Evolutionary conservation across 192 early-diverging fungal species (phyloP), one percentile per base, ranked within the genome.

Genomic region (Umbelopsis vinacea): DNA sequence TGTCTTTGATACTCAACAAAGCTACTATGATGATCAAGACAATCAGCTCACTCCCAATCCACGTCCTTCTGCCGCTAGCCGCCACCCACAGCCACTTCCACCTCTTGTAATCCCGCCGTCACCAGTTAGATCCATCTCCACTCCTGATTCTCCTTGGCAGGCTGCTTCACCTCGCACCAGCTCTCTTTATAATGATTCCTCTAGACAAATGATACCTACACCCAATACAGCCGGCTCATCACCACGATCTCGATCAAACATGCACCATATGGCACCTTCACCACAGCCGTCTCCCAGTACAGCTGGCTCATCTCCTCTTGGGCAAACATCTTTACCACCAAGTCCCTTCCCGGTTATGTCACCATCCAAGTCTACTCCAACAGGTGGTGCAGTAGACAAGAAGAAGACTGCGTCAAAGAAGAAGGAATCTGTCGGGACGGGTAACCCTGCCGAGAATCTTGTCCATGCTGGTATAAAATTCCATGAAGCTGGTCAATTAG

Each of bases 401-500:
- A 70, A 52, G 47, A 67, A 66, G 74, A 73, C 26, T 26, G 71
- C 66, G 67, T 63, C 77, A 76, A 74, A 54, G 35, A 70, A 70
- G 29, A 70, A 70, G 24, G 69, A 70, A n/a, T 52, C 48, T 22
- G 48, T 70, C 33, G 48, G 35, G 22, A 24, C 29, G 29, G 21
- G 50, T 22, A 52, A 48, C 3, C 78, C 78, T 24, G 78, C 78
- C 7, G 92, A 91, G 22, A 84, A 87, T 29, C 83, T 81, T 55
- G 86, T 94, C 37, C 88, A 90, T 80, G 75, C 76, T 37, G 92
- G 89, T 6, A 91, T 94, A 67, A 74, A 86, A 40, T 88, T 82
- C 46, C 92, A 94, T 74, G 92, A 94, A 74, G 67, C 85, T n/a
- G 89, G 89, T 46, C 87, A 92, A 68, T 75, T 94, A 9, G 90